Conservation (phyloP, 1,139 yeast genomes). For the Zygoascus hellenicus region DNA sequence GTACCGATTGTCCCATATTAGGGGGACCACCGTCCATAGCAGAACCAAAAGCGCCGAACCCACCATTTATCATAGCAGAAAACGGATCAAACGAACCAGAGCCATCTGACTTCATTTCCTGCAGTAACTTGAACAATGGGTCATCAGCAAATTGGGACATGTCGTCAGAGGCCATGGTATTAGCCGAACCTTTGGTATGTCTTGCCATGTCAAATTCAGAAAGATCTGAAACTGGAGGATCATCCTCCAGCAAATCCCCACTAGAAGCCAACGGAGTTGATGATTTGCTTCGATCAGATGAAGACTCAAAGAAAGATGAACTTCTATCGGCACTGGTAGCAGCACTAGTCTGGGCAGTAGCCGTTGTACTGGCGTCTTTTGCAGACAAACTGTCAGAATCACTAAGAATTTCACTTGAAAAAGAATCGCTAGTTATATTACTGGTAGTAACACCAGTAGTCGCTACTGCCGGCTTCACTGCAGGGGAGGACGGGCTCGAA, state of each 20-base stretch:
- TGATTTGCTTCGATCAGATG: background rate
- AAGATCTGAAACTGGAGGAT: constrained; percentile 1
- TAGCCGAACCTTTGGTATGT: background rate
- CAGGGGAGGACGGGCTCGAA: too few relatives aligned
- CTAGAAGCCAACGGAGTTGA: background rate
- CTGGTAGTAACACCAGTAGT: background rate
- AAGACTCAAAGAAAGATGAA: too few relatives aligned
- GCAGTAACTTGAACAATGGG: constrained; percentile 24
- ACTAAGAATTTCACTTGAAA: background rate
- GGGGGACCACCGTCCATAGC: constrained; percentile 8
- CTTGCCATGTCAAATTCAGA: background rate
- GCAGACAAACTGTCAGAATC: background rate
- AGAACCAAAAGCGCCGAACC: constrained; percentile 1
- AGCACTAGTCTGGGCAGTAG: background rate
- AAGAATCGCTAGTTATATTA: too few relatives aligned
- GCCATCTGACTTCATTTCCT: constrained; percentile 17
- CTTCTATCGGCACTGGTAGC: background rate
- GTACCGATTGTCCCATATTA: background rate
- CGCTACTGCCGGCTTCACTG: background rate
- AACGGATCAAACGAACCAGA: constrained; percentile 6
- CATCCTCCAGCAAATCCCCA: background rate
- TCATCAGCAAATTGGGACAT: constrained; percentile 16
- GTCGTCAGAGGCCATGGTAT: background rate
- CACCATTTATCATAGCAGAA: constrained; percentile 9
- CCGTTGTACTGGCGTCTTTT: background rate